Evolutionary conservation across 306 rosid species (phyloP), one percentile per base, ranked within the genome.

Genomic region (Gastrolobium bilobum): DNA sequence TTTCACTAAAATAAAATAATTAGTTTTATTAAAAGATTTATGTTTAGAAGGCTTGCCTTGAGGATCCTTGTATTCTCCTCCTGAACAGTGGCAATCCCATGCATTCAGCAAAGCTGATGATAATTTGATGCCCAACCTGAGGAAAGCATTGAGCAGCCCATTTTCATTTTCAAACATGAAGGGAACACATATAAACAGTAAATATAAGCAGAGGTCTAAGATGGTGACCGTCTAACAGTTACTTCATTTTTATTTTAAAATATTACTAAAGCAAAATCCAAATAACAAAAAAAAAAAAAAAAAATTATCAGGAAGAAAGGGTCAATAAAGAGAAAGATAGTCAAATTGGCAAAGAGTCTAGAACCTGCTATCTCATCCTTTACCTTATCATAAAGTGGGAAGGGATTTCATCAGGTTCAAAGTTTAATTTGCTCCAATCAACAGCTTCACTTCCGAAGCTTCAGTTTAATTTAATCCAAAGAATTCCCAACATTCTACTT

Each of bases 111-210:
- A 91, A 94, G 73, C 87, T 71, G 77, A 88, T 83, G 68, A 94
- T 79, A 77, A 94, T 94, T 84, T 94, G 99, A 86, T 94, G 99
- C 77, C 99, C 99, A 83, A 94, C 99, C 99, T 94, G 86, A 47
- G 33, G 50, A 84, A 86, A 81, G 68, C 77, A 83, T 64, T n/a
- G 61, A 73, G 40, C 60, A 46, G 38, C 57, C 46, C 48, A 38
- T 76, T 60, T 30, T 75, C 69, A 60, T 59, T 70, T 15, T 40
- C 14, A 39, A 58, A 60, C 60, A 75, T 40, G 10, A 63, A 56
- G 33, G 60, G 8, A 58, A 77, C 44, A 71, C 56, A 82, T 34
- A 34, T 11, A 7, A 29, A 10, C 31, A 62, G 2, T 34, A 65
- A 60, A 63, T 57, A 42, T 44, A 48, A 26, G 47, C 30, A 57